Evolutionary conservation across 75 land plant genomes (phyloP), one percentile per base, ranked within the genome.

Genomic region (Selaginella moellendorffii): DNA sequence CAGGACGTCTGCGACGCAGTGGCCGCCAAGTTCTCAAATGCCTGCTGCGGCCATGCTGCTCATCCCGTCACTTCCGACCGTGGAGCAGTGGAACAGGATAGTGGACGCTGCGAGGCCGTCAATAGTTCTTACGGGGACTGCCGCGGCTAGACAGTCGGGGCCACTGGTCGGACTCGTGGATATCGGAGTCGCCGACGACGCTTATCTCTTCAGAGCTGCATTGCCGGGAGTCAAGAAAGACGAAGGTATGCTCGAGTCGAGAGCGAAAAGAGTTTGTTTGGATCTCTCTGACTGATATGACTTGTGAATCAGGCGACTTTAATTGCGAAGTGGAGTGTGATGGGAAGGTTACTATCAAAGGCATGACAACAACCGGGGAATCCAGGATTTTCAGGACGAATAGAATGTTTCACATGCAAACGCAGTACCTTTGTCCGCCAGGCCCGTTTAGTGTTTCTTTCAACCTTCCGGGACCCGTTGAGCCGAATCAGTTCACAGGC

Each of bases 201-300:
- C 84, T 1, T 86, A 81, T 71, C 24, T 86, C 23, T 86, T 84
- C 53, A 81, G 84, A 25, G 72, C 82, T 18, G 75, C 90, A 18
- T 75, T 86, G 68, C 90, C 90, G 0, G 90, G 87, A 23, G 87
- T 86, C 17, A 81, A 77, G 72, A 83, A 75, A 58, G 82, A 86
- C 69, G 82, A 78, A 24, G 78, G 88, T 85, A 74, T 66, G 79
- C 14, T 5, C 46, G 46, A 36, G 14, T 14, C 14, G n/a, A n/a
- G n/a, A n/a, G n/a, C n/a, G n/a, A n/a, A n/a, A n/a, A n/a, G n/a
- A n/a, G n/a, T n/a, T n/a, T n/a, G n/a, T n/a, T n/a, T 36, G 10
- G 5, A 5, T 36, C 46, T 36, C 46, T 36, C 46, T 36, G 10
- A 5, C 10, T 36, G 46, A 36, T 36, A 14, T 14, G 5, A 36